Percentiles rank a stretch among this genome's conserved stretches.
Evolutionary conservation across 352 stramenopile genomes (phyloP).

Genomic region (Pythium insidiosum): DNA sequence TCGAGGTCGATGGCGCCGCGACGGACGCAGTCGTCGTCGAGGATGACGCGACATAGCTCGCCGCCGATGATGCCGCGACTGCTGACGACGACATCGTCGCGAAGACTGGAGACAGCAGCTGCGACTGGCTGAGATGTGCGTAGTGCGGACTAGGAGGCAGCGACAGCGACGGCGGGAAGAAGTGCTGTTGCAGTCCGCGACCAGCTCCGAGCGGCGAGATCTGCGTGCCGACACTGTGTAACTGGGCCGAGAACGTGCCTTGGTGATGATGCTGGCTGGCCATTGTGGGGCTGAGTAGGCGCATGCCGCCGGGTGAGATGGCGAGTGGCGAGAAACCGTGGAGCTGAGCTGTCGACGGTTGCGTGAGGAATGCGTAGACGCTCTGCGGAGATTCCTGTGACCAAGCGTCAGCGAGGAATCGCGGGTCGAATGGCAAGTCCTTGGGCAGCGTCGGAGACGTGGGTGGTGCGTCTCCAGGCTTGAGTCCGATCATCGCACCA

Average conservation of each 20-base stretch:
- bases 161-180: conserved; percentile 23
- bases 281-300: conserved; percentile 27
- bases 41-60: too few species aligned
- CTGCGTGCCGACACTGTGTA: too few species aligned
- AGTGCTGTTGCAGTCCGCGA: conserved; percentile 5
- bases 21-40: too few species aligned
- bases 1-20: too few species aligned
- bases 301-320: conserved; percentile 5
- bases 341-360: conserved; percentile 19
- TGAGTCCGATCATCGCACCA: neutral
- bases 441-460: too few species aligned
- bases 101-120: conserved; percentile 15
- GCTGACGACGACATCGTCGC: conserved; percentile 9
- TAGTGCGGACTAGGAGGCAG: conserved; percentile 10
- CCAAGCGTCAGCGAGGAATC: conserved; percentile 34
- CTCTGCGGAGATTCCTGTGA: conserved; percentile 34
- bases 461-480: too few species aligned
- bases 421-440: conserved; percentile 37
- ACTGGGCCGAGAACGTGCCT: too few species aligned
- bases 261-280: conserved; percentile 25
- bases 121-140: conserved; percentile 10
- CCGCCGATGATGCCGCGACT: conserved; percentile 13
- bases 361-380: conserved; percentile 38
- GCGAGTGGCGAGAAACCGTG: conserved; percentile 18
- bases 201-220: conserved; percentile 12